Evolutionary conservation across 2,329 filamentous ascomycete genomes (phyloP).

Genomic region (Claviceps spartinae): DNA sequence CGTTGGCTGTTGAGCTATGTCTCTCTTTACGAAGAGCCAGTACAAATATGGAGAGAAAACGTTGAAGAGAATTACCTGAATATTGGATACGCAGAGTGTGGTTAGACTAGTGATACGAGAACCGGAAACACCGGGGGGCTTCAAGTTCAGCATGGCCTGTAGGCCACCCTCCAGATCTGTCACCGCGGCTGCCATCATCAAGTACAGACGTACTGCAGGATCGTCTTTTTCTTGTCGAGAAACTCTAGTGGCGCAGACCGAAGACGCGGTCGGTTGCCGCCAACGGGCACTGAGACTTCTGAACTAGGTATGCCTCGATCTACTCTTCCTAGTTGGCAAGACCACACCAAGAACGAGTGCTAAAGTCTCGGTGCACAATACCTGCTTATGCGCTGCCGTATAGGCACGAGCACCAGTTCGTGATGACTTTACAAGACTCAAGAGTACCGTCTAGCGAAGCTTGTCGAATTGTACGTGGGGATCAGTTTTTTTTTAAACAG

Average conservation of each 20-base stretch:
- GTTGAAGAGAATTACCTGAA: slow-evolving; percentile 53
- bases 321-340: background rate
- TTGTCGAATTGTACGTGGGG: slow-evolving; percentile 5
- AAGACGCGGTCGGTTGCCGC: background rate
- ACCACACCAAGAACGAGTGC: background rate
- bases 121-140: slow-evolving; percentile 86
- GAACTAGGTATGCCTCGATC: background rate
- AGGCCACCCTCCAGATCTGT: slow-evolving; percentile 82
- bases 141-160: slow-evolving; percentile 81
- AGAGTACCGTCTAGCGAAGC: slow-evolving; percentile 3
- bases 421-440: slow-evolving; percentile 5
- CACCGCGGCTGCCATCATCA: slow-evolving; percentile 65
- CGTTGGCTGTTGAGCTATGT: background rate
- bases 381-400: background rate
- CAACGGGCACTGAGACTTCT: background rate
- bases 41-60: background rate
- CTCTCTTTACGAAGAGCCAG: too few relatives aligned
- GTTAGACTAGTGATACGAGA: slow-evolving; percentile 85
- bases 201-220: slow-evolving; percentile 7
- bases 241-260: background rate
- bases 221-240: slow-evolving; percentile 2
- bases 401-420: background rate
- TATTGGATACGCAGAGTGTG: slow-evolving; percentile 72
- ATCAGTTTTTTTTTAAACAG: background rate
- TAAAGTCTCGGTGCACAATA: background rate